A percentile compares a stretch with the other conserved stretches of the same genome.
Evolutionary conservation across 2,329 filamentous ascomycete genomes (phyloP).

Genomic region (Mycocentrospora acerina): DNA sequence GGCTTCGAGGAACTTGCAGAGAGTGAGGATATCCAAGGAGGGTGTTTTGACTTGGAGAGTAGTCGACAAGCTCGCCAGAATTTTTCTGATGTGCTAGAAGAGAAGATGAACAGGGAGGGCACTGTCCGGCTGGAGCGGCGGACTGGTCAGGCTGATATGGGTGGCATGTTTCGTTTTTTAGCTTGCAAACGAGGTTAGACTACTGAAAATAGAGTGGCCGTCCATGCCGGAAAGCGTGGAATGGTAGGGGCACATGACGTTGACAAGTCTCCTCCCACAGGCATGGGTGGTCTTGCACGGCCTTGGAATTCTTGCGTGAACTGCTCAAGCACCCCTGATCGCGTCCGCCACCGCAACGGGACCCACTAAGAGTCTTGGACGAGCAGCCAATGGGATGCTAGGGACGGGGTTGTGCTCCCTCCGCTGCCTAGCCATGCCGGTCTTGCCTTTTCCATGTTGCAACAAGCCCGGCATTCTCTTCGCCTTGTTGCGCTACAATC

Average conservation of each 20-base stretch:
- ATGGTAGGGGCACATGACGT: slow-evolving; percentile 39
- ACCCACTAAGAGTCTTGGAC: slow-evolving; percentile 21
- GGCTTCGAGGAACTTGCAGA: too few species aligned
- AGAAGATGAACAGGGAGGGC: slow-evolving; percentile 19
- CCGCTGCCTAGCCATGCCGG: too few species aligned
- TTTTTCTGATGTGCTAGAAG: not conserved
- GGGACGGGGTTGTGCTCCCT: slow-evolving; percentile 2
- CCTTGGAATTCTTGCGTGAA: slow-evolving; percentile 25
- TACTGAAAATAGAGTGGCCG: slow-evolving; percentile 29
- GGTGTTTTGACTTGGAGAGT: not conserved
- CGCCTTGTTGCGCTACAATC: slow-evolving; percentile 6
- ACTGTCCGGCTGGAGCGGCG: slow-evolving; percentile 19
- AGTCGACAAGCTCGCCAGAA: slow-evolving; percentile 1
- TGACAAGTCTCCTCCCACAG: slow-evolving; percentile 22
- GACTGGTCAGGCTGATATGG: slow-evolving; percentile 25
- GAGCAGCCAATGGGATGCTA: slow-evolving; percentile 16
- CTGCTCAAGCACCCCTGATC: slow-evolving; percentile 19
- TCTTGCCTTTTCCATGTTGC: too few species aligned
- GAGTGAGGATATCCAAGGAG: slow-evolving; percentile 1
- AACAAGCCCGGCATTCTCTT: slow-evolving; percentile 1
- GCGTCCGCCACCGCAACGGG: slow-evolving; percentile 20
- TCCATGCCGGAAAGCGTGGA: slow-evolving; percentile 15
- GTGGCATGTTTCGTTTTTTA: slow-evolving; percentile 29
- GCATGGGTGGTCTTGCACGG: slow-evolving; percentile 29
- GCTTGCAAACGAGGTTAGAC: slow-evolving; percentile 10